Evolutionary conservation across 2,329 filamentous ascomycete genomes (phyloP), one percentile per base, ranked within the genome.

Genomic region (Arthrocladium fulminans): DNA sequence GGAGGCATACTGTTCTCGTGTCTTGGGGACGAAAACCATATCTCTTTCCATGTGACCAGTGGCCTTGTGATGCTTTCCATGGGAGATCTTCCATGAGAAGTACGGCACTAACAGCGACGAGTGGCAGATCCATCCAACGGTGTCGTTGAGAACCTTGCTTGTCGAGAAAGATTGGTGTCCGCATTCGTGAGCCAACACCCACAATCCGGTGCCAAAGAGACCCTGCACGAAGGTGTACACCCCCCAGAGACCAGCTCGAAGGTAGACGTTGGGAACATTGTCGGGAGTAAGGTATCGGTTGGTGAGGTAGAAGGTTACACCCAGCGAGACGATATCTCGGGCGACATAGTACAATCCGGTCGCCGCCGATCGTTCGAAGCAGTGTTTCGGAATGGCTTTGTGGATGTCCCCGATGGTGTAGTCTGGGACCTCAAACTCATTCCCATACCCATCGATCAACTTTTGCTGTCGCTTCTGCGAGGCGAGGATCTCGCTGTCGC

Each of bases 11-110:
- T 85, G 72, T 57, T 92, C 81, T 51, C 89, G 83, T 48, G 88
- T 95, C 71, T 87, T 87, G 52, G 92, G 92, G n/a, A 97, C 76
- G 66, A 96, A 97, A 55, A 97, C 92, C 92, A 98, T 98, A 71
- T 98, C 92, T 59, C 90, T 87, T 72, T 94, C 88, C 72, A 98
- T 83, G 76, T 98, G 81, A 61, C 89, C 92, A 32, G 92, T 98
- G 56, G 89, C 88, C 79, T 97, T 97, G 85, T 98, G 92, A 76
- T 98, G 92, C 81, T 95, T 95, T 74, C 88, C 86, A 74, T 98
- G 92, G 58, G 88, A 95, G 71, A 97, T 89, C 74, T 98, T 94
- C 92, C 92, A 98, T 65, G 88, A 94, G 75, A 96, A 98, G 75
- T 97, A 98, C 19, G 92, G 92, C 42, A 98, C 90, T 49, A 96